These are phyloP conservation scores for Populus hybrid DNA, from an alignment of 441 rosid genomes.

Conservation along the genomic window DNA sequence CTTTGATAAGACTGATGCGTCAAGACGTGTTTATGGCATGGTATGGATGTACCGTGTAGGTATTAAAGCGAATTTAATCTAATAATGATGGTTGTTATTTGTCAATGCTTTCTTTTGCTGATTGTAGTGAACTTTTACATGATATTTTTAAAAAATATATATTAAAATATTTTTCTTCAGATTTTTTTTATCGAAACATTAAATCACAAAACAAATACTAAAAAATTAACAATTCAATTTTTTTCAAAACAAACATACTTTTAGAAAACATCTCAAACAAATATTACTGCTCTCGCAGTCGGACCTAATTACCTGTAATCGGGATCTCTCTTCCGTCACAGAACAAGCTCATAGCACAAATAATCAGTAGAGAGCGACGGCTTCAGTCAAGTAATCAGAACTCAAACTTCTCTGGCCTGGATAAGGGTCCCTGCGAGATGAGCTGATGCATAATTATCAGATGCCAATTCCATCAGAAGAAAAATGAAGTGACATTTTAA, in stretches of 20 bases:
- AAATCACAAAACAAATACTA: too few species aligned
- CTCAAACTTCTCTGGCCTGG: background rate
- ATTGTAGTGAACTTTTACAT: background rate
- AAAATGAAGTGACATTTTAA: background rate
- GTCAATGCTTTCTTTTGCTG: background rate
- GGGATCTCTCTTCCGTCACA: background rate
- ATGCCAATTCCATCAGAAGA: background rate
- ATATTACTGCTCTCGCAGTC: too few species aligned
- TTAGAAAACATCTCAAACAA: too few species aligned
- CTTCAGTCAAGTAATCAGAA: background rate
- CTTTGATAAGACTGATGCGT: background rate
- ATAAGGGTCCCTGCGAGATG: background rate
- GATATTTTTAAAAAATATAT: too few species aligned
- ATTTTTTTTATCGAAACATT: too few species aligned
- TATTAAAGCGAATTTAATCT: background rate
- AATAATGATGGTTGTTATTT: background rate
- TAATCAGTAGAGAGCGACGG: background rate
- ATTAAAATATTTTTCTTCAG: too few species aligned
- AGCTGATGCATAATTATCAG: background rate
- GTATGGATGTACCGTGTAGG: background rate
- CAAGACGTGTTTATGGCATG: background rate
- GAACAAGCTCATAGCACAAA: background rate
- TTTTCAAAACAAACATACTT: too few species aligned
- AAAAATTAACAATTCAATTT: too few species aligned
- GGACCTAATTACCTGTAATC: background rate